phyloP scores from a whole-genome alignment of 1,139 yeast genomes.

The Pichia sp. region DNA sequence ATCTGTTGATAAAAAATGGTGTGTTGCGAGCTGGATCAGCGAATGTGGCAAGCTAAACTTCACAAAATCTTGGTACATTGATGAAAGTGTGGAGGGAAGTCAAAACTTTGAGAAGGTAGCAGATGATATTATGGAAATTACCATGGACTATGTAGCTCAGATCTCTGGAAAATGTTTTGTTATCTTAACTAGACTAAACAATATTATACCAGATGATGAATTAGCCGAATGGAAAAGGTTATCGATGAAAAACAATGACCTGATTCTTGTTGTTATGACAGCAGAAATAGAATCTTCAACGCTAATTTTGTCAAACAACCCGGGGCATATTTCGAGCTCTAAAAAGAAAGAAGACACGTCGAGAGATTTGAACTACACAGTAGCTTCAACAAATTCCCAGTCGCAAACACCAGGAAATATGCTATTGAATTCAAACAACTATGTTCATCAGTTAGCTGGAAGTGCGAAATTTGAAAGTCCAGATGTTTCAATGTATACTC shows the following conservation, averaged over 20 bases:
- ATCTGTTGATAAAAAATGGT: constrained; percentile 78
- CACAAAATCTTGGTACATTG: constrained; percentile 64
- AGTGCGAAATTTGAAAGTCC: constrained; percentile 21
- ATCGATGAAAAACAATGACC: constrained; percentile 55
- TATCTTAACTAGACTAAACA: constrained; percentile 63
- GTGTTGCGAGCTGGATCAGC: constrained; percentile 86
- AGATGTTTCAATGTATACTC: constrained; percentile 23
- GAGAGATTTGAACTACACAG: constrained; percentile 24
- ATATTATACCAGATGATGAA: constrained; percentile 76
- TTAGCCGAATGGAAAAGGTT: constrained; percentile 71
- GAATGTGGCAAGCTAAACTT: constrained; percentile 65
- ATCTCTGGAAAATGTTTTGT: constrained; percentile 54
- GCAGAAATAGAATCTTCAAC: constrained; percentile 67
- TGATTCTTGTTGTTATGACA: constrained; percentile 69
- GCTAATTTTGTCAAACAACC: constrained; percentile 39
- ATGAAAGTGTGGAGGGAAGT: constrained; percentile 27
- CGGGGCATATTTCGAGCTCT: constrained; percentile 13
- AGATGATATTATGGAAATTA: constrained; percentile 54
- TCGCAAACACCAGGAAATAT: constrained; percentile 23
- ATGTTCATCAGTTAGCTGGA: constrained; percentile 9
- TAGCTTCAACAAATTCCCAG: constrained; percentile 28
- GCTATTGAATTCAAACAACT: constrained; percentile 6
- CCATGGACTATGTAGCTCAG: constrained; percentile 37
- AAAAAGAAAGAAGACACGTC: constrained; percentile 17
- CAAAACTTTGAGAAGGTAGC: constrained; percentile 47